Evolutionary conservation across 2,329 filamentous ascomycete species (phyloP).

Genomic region (Sclerotinia spermophila): DNA sequence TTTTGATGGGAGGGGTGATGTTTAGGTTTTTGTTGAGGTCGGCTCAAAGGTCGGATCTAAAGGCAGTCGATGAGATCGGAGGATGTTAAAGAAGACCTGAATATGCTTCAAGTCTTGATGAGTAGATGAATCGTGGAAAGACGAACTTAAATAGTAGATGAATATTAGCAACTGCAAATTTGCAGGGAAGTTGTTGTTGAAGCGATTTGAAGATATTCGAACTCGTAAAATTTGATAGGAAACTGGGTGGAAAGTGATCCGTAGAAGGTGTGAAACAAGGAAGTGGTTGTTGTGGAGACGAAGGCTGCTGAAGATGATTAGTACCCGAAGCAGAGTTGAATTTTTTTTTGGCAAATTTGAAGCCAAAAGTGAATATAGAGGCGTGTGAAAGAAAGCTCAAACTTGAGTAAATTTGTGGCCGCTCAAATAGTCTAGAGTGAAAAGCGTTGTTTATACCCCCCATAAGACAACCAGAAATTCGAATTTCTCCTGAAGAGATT

Average conservation of each 20-base stretch:
- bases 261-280: background rate
- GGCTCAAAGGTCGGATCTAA: background rate
- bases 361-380: background rate
- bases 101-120: background rate
- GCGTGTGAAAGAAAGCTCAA: background rate
- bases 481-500: background rate
- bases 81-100: background rate
- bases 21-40: background rate
- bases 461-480: background rate
- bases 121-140: background rate
- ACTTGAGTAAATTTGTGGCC: background rate
- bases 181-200: background rate
- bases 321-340: background rate
- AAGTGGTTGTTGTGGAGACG: background rate
- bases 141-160: background rate
- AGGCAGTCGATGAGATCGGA: background rate
- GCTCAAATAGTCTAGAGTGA: background rate
- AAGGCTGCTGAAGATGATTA: background rate
- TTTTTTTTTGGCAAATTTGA: too few relatives aligned
- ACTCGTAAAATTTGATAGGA: background rate
- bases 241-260: background rate
- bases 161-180: background rate
- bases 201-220: background rate
- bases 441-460: background rate
- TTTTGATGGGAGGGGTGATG: too few relatives aligned